phyloP scores from a whole-genome alignment of 192 early-diverging fungal species.

The Rhizoclosmatium globosum region DNA sequence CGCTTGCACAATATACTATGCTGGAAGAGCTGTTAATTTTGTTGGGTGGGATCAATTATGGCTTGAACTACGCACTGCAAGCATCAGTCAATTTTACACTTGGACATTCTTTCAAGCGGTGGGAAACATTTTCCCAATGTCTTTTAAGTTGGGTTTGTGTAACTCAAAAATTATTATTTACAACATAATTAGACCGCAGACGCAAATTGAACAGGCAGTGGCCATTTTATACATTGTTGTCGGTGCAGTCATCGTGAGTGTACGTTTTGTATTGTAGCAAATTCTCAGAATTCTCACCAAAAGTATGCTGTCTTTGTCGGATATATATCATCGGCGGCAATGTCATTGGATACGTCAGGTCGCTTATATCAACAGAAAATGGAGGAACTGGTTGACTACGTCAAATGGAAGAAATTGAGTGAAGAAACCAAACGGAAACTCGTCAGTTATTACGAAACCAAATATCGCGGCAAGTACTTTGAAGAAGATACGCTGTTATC shows the following conservation, averaged over 20 bases:
- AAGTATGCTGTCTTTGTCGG: slow-evolving; percentile 27
- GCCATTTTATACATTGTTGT: slow-evolving; percentile 12
- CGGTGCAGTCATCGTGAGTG: slow-evolving; percentile 22
- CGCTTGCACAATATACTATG: slow-evolving; percentile 14
- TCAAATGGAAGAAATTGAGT: slow-evolving; percentile 40
- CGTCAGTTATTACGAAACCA: slow-evolving; percentile 35
- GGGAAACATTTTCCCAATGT: slow-evolving; percentile 34
- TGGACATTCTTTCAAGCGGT: slow-evolving; percentile 35
- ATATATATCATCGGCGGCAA: slow-evolving; percentile 19
- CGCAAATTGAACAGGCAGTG: slow-evolving; percentile 6
- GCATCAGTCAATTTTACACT: not conserved
- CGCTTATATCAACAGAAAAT: slow-evolving; percentile 45
- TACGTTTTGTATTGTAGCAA: not conserved
- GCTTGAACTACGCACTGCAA: not conserved
- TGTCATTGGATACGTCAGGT: slow-evolving; percentile 35
- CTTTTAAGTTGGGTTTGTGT: slow-evolving; percentile 16
- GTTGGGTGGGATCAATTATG: slow-evolving; percentile 16
- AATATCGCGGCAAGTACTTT: slow-evolving; percentile 46
- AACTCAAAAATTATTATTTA: not conserved
- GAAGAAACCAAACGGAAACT: slow-evolving; percentile 31
- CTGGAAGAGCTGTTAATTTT: not conserved
- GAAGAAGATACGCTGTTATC: slow-evolving; percentile 30
- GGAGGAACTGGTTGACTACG: slow-evolving; percentile 44
- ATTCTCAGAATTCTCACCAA: not conserved
- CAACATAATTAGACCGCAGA: slow-evolving; percentile 9